Percentiles rank a stretch among this genome's conserved stretches.
Conservation (phyloP, 2,329 filamentous ascomycete genomes). For the Calonectria multiphialidica region DNA sequence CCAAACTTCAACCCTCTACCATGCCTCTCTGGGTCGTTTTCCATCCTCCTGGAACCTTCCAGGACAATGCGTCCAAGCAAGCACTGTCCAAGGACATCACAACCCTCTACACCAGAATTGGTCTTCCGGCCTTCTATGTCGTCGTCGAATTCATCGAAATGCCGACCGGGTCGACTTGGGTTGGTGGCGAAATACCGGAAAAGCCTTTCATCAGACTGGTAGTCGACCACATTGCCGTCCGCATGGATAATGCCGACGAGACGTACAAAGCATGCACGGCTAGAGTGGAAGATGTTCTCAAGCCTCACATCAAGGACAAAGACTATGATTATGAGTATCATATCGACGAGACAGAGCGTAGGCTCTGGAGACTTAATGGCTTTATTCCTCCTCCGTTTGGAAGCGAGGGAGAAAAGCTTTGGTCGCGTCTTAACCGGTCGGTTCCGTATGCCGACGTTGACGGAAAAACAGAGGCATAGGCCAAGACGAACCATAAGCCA, state of each 20-base stretch:
- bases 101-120: not conserved
- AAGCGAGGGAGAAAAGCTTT: not conserved
- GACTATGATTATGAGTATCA: not conserved
- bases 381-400: not conserved
- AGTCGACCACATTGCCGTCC: not conserved
- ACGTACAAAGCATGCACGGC: not conserved
- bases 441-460: not conserved
- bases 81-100: not conserved
- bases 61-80: not conserved
- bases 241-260: not conserved
- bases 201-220: not conserved
- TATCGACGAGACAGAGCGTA: not conserved
- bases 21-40: not conserved
- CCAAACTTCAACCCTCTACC: not conserved
- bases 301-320: not conserved
- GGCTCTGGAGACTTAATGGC: not conserved
- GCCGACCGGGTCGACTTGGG: not conserved
- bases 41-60: not conserved
- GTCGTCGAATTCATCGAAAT: not conserved
- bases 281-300: not conserved
- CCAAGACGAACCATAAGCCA: not conserved
- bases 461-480: not conserved
- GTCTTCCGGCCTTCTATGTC: not conserved
- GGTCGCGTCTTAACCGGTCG: not conserved
- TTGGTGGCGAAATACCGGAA: not conserved